Evolutionary conservation across 345 rosid genomes (phyloP).

Genomic region (Citrus maxima): DNA sequence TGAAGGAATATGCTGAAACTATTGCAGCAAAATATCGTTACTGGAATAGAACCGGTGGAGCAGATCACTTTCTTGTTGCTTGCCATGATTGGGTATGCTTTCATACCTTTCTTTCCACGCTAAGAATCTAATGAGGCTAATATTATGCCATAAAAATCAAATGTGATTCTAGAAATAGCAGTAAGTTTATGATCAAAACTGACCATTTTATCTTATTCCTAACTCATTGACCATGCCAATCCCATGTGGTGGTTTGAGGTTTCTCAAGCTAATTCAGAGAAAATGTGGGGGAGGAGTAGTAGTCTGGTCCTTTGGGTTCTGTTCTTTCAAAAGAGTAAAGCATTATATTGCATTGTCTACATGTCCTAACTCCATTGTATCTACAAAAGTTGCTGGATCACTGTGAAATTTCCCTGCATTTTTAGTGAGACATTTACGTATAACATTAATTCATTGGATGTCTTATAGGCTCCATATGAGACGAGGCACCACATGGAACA

Average conservation of each 20-base stretch:
- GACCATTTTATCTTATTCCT: neutral
- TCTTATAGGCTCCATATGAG: conserved; percentile 87
- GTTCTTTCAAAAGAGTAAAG: conserved; percentile 1
- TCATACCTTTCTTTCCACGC: neutral
- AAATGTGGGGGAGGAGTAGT: neutral
- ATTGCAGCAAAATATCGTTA: conserved; percentile 85
- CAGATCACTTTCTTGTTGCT: conserved; percentile 93
- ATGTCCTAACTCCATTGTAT: neutral
- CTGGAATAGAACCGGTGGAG: conserved; percentile 88
- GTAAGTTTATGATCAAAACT: neutral
- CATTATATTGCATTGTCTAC: neutral
- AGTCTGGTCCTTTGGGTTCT: neutral
- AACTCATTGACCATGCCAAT: neutral
- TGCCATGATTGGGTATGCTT: conserved; percentile 96
- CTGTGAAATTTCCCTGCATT: neutral
- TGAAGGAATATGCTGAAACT: conserved; percentile 66
- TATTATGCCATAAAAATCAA: neutral
- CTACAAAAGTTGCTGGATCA: neutral
- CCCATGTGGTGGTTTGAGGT: neutral
- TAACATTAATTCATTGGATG: neutral
- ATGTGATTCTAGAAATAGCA: neutral
- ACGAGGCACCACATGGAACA: conserved; percentile 98
- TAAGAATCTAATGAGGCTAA: conserved; percentile 2
- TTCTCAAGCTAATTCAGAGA: neutral
- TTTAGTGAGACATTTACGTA: neutral